Base-by-base conservation (phyloP, 1,284 basidiomycete species). In the Moesziomyces globuligerus region DNA sequence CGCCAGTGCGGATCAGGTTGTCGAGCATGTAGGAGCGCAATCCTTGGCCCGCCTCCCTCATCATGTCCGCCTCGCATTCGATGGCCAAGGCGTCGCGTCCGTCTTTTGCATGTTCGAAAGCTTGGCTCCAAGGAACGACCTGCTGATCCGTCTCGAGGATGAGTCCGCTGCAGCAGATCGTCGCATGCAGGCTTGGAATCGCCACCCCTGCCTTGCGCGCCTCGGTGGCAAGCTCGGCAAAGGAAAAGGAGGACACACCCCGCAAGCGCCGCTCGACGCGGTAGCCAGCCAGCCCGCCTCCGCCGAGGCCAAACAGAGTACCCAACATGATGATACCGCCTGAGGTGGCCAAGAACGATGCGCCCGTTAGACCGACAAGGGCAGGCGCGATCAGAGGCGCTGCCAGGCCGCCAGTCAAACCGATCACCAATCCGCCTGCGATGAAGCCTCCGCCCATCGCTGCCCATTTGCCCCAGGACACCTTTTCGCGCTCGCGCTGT, bases 231-330 rank as follows among this genome's bases (percentile, higher is more conserved):
- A 79, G 38, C 44, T 76, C 72, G 25, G 52, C 57, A 45, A 78
- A 78, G 2, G 56, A 52, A 28, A 79, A 69, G 4, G 59, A 65
- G 7, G 72, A 61, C 0, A 76, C 57, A 20, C 78, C 78, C 4
- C 66, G 47, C 11, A 79, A 40, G n/a, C 78, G 66, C 15, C 72
- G 69, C 21, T 68, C 54, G 17, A 78, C 74, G 20, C 69, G 57
- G 29, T 78, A 79, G 15, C 76, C 76, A 1, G 78, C 78, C n/a
- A 79, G 60, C 5, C 78, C 78, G 17, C 76, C 78, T 5, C 78
- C 78, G 6, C 72, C 71, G 13, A 79, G 57, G 20, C 76, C 78
- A 18, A 79, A 73, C 29, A 79, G 64, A 9, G 76, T 73, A n/a
- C 74, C 78, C 18, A 78, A 62, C 69, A 78, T 65, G 37, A 78